phyloP scores from a whole-genome alignment of 2,329 filamentous ascomycete genomes.

The Ustilaginoidea virens region DNA sequence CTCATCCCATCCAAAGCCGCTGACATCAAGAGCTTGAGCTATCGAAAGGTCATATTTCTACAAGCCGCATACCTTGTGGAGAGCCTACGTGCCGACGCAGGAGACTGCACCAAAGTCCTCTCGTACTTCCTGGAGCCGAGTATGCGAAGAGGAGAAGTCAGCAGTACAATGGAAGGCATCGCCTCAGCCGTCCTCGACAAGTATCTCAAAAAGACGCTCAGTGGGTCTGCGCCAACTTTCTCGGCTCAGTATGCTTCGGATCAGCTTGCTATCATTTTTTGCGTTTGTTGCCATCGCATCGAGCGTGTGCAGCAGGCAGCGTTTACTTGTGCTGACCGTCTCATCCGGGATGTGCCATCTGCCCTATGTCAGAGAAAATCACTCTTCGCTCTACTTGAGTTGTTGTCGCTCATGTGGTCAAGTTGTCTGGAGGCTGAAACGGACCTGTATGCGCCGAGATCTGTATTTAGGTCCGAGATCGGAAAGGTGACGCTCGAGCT shows the following conservation, averaged over 20 bases:
- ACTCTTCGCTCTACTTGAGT: constrained; percentile 80
- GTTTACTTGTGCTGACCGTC: constrained; percentile 66
- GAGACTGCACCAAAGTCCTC: constrained; percentile 79
- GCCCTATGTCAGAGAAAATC: constrained; percentile 81
- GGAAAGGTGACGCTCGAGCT: constrained; percentile 73
- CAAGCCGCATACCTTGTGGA: constrained; percentile 85
- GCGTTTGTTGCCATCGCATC: constrained; percentile 85
- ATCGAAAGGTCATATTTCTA: constrained; percentile 82
- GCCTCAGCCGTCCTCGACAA: constrained; percentile 56
- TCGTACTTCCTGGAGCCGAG: constrained; percentile 93
- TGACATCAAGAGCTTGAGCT: constrained; percentile 70
- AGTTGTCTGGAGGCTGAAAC: constrained; percentile 90
- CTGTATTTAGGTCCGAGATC: constrained; percentile 61
- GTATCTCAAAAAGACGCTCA: constrained; percentile 63
- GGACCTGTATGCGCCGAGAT: constrained; percentile 79
- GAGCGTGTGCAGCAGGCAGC: constrained; percentile 82
- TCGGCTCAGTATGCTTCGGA: constrained; percentile 83
- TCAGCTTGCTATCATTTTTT: constrained; percentile 74
- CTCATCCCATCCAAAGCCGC: constrained; percentile 62
- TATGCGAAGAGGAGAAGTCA: constrained; percentile 49
- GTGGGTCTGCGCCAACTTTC: constrained; percentile 58
- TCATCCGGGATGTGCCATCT: constrained; percentile 74
- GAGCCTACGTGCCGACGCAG: constrained; percentile 68
- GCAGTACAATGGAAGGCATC: constrained; percentile 48
- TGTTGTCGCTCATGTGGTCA: constrained; percentile 87